phyloP scores from a whole-genome alignment of 1,139 yeast species.

The Scheffersomyces lignicola region DNA sequence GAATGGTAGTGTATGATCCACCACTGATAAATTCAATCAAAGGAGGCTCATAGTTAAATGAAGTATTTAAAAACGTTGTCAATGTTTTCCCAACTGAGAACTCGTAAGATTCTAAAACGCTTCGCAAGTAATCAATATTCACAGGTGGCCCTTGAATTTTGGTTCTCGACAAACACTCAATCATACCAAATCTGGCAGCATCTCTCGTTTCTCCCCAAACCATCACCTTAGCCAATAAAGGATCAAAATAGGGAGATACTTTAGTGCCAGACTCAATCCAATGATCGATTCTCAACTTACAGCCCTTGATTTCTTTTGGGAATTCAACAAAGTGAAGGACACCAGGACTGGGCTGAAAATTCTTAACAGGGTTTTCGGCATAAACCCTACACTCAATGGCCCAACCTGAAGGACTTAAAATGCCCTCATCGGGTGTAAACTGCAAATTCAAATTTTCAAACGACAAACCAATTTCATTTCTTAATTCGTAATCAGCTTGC shows the following conservation, averaged over 20 bases:
- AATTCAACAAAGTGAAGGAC: slow-evolving; percentile 80
- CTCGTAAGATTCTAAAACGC: slow-evolving; percentile 80
- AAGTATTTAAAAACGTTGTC: slow-evolving; percentile 83
- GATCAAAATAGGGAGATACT: slow-evolving; percentile 91
- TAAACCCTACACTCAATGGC: slow-evolving; percentile 95
- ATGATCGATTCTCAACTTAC: slow-evolving; percentile 66
- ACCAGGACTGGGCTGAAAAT: slow-evolving; percentile 95
- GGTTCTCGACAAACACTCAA: slow-evolving; percentile 82
- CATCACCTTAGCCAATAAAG: slow-evolving; percentile 92
- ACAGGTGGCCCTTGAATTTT: slow-evolving; percentile 85
- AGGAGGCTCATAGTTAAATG: slow-evolving; percentile 64
- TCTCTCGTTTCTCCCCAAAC: slow-evolving; percentile 87
- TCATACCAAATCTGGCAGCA: slow-evolving; percentile 76
- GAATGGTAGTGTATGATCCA: slow-evolving; percentile 94
- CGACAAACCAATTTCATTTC: slow-evolving; percentile 53
- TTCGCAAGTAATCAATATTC: slow-evolving; percentile 83
- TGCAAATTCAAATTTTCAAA: slow-evolving; percentile 1
- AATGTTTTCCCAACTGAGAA: slow-evolving; percentile 80
- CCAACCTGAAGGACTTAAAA: slow-evolving; percentile 54
- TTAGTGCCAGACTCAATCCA: slow-evolving; percentile 91
- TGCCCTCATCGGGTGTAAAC: not conserved
- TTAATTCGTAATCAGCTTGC: slow-evolving; percentile 82
- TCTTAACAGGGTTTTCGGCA: slow-evolving; percentile 95
- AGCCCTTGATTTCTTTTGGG: slow-evolving; percentile 72
- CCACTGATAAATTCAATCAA: slow-evolving; percentile 84